Conservation (phyloP, 2,329 filamentous ascomycete genomes). For the Ceratocystis smalleyi region DNA sequence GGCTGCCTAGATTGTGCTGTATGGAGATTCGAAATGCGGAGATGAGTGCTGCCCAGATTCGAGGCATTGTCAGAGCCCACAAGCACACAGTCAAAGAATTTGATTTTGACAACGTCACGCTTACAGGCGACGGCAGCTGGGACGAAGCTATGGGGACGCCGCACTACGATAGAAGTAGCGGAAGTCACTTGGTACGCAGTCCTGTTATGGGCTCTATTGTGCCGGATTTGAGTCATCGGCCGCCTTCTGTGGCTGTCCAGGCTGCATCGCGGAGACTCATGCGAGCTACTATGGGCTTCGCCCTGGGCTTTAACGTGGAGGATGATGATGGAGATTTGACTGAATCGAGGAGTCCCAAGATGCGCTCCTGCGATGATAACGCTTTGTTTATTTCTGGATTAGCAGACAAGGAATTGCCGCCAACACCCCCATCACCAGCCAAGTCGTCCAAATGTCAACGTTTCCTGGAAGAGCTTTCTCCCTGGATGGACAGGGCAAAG, state of each 20-base stretch:
- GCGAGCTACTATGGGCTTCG: conserved; percentile 24
- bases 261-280: conserved; percentile 38
- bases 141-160: conserved; percentile 67
- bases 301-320: background rate
- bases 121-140: conserved; percentile 57
- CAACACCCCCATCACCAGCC: conserved; percentile 23
- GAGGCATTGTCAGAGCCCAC: conserved; percentile 52
- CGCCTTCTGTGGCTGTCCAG: conserved; percentile 37
- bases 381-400: conserved; percentile 31
- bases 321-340: background rate
- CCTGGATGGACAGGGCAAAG: background rate
- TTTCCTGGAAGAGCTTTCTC: background rate
- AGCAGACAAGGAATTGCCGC: conserved; percentile 30
- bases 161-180: conserved; percentile 26
- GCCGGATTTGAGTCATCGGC: conserved; percentile 14
- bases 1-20: conserved; percentile 51
- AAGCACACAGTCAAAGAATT: conserved; percentile 56
- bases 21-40: conserved; percentile 58
- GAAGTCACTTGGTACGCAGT: conserved; percentile 27
- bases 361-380: conserved; percentile 16
- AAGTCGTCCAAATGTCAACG: background rate
- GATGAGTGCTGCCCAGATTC: conserved; percentile 57
- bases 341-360: background rate
- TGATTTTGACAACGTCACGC: conserved; percentile 60
- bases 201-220: conserved; percentile 3